These are phyloP conservation scores for Sclerotinia minor DNA, from an alignment of 2,329 filamentous ascomycete species.

Conservation along the genomic window DNA sequence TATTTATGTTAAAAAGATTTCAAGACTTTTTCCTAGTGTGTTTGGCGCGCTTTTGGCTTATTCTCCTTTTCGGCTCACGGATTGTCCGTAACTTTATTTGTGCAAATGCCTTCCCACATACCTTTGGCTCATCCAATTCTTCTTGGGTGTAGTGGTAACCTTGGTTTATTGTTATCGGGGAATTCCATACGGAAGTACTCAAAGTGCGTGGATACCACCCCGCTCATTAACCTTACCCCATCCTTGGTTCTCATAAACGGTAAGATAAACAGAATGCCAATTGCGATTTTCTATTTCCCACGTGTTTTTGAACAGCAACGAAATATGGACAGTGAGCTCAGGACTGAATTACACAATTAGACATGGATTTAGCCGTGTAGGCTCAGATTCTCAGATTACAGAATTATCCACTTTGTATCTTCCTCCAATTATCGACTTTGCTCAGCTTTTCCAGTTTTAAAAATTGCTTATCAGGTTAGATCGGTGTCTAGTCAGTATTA, in stretches of 20 bases:
- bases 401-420: too few species aligned
- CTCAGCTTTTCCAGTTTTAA: too few species aligned
- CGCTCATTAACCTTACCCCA: conserved; percentile 9
- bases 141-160: not conserved
- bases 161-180: not conserved
- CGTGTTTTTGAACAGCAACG: conserved; percentile 33
- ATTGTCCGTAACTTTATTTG: not conserved
- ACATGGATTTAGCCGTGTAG: too few species aligned
- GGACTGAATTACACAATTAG: too few species aligned
- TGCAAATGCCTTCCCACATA: too few species aligned
- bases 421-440: too few species aligned
- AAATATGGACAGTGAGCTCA: not conserved
- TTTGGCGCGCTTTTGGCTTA: not conserved
- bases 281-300: conserved; percentile 5
- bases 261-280: not conserved
- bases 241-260: conserved; percentile 2
- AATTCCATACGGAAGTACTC: not conserved
- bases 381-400: too few species aligned
- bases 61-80: not conserved
- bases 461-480: too few species aligned
- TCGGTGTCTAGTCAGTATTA: too few species aligned
- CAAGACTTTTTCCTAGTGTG: not conserved
- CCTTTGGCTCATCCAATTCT: not conserved
- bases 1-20: not conserved
- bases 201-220: not conserved